A percentile compares a stretch with the other conserved stretches of the same genome.
Evolutionary conservation across 2,329 filamentous ascomycete genomes (phyloP).

Genomic region (Arthrobotrys iridis): DNA sequence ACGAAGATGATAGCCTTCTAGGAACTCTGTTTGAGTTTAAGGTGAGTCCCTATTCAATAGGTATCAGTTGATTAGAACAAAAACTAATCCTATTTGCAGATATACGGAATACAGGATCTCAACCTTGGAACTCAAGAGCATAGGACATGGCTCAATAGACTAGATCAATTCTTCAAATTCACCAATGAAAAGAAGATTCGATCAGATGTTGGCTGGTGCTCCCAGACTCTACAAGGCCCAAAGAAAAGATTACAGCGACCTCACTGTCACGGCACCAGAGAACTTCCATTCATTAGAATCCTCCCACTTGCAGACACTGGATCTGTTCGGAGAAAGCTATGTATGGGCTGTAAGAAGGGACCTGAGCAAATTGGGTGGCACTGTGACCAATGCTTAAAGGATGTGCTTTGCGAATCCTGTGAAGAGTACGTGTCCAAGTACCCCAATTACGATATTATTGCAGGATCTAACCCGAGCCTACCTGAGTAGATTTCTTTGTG

Average conservation of each 20-base stretch:
- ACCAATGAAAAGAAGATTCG: slow-evolving; percentile 34
- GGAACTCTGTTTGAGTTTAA: slow-evolving; percentile 21
- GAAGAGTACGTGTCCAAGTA: slow-evolving; percentile 30
- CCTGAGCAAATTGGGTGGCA: slow-evolving; percentile 49
- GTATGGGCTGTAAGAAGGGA: slow-evolving; percentile 34
- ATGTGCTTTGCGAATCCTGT: slow-evolving; percentile 48
- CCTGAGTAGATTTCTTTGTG: slow-evolving; percentile 33
- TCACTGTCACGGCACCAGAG: slow-evolving; percentile 34
- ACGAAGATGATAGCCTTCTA: slow-evolving; percentile 37
- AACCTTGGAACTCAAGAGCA: slow-evolving; percentile 25
- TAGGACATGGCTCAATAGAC: slow-evolving; percentile 16
- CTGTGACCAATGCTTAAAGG: slow-evolving; percentile 44
- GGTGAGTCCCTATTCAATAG: slow-evolving; percentile 8
- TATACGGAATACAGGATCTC: slow-evolving; percentile 46
- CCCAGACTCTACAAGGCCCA: slow-evolving; percentile 44
- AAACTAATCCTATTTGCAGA: slow-evolving; percentile 5
- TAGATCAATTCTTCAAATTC: slow-evolving; percentile 49
- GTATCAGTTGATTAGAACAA: not conserved
- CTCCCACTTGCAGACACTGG: slow-evolving; percentile 48
- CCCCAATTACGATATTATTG: not conserved
- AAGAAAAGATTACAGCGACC: slow-evolving; percentile 39
- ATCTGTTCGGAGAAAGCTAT: slow-evolving; percentile 22
- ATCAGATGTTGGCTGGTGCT: slow-evolving; percentile 49
- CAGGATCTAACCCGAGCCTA: not conserved
- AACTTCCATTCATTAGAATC: slow-evolving; percentile 42